phyloP scores from a whole-genome alignment of 1,284 basidiomycete species.

The Trametes versicolor region DNA sequence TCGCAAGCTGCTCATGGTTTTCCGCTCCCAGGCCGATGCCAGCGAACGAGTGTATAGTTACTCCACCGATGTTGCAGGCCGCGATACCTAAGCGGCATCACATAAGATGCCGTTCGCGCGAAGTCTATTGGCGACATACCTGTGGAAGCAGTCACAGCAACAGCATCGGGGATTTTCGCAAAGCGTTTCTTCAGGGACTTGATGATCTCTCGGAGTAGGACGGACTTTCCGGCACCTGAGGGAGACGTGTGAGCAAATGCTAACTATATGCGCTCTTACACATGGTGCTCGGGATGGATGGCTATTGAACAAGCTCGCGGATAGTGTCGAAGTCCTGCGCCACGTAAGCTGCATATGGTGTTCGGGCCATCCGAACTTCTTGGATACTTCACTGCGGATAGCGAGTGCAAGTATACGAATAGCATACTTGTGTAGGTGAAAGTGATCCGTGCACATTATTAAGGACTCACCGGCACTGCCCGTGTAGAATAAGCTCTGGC shows the following conservation, averaged over 20 bases:
- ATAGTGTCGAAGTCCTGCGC: background rate
- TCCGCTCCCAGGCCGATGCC: conserved; percentile 87
- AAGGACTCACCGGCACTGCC: conserved; percentile 87
- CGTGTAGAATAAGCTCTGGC: conserved; percentile 93
- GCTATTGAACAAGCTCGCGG: background rate
- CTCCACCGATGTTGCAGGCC: conserved; percentile 90
- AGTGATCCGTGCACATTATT: background rate
- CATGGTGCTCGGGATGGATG: conserved; percentile 41
- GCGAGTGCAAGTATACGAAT: background rate
- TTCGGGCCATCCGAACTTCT: background rate
- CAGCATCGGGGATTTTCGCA: conserved; percentile 57
- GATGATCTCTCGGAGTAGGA: conserved; percentile 90
- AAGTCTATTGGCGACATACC: conserved; percentile 50
- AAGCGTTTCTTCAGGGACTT: conserved; percentile 61
- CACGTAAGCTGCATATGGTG: background rate
- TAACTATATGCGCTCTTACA: conserved; percentile 16
- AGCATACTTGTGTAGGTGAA: background rate
- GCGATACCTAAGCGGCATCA: conserved; percentile 74
- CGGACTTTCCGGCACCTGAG: conserved; percentile 91
- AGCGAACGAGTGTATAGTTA: conserved; percentile 91
- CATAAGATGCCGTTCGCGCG: conserved; percentile 16
- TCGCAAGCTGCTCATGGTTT: conserved; percentile 60
- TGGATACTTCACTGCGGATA: background rate
- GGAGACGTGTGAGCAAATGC: conserved; percentile 27
- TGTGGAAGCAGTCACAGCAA: conserved; percentile 92